phyloP scores from a whole-genome alignment of 1,139 yeast species.

The Suhomyces bribrorum region DNA sequence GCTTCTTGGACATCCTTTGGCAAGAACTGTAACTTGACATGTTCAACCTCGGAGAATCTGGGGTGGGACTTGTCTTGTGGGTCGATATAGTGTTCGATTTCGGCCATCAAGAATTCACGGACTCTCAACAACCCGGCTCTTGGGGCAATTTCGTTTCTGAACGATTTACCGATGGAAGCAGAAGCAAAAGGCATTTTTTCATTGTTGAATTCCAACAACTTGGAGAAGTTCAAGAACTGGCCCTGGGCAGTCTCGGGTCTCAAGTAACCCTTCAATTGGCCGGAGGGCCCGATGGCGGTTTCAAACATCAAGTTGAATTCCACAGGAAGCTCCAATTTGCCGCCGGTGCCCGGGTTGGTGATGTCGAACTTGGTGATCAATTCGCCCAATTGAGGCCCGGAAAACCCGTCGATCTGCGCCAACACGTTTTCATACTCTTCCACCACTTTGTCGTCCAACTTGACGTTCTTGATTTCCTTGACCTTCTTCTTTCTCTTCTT shows the following conservation, averaged over 20 bases:
- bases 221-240: constrained; percentile 92
- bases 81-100: constrained; percentile 97
- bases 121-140: constrained; percentile 97
- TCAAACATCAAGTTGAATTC: constrained; percentile 99
- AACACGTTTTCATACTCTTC: constrained; percentile 80
- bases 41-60: constrained; percentile 73
- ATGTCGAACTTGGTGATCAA: constrained; percentile 79
- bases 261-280: constrained; percentile 89
- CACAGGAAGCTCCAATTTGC: constrained; percentile 80
- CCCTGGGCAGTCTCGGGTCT: constrained; percentile 99
- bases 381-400: constrained; percentile 90
- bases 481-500: constrained; percentile 93
- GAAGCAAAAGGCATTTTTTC: constrained; percentile 98
- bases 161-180: constrained; percentile 97
- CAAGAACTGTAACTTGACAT: constrained; percentile 71
- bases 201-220: constrained; percentile 92
- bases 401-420: constrained; percentile 93
- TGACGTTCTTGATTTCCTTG: constrained; percentile 87
- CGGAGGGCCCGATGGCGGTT: constrained; percentile 98
- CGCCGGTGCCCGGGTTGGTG: constrained; percentile 89
- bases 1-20: constrained; percentile 85
- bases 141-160: constrained; percentile 98
- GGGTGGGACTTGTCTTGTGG: constrained; percentile 84
- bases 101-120: constrained; percentile 98
- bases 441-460: constrained; percentile 77